phyloP scores from a whole-genome alignment of 345 rosid species.

The Moricandia arvensis region DNA sequence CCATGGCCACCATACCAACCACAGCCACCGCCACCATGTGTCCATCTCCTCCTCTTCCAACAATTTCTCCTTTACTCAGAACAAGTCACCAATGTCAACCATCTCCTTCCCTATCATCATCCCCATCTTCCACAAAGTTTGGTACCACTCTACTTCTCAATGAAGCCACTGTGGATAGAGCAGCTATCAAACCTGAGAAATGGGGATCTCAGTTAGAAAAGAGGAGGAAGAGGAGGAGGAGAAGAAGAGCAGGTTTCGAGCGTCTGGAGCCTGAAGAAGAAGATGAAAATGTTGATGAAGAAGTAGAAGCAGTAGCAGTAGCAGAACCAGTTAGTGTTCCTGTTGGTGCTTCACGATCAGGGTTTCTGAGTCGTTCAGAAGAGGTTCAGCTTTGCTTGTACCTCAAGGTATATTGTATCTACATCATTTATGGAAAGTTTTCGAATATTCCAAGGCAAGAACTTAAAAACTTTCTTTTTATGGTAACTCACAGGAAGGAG shows the following conservation, averaged over 20 bases:
- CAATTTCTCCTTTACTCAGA: constrained; percentile 36
- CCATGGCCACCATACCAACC: constrained; percentile 42
- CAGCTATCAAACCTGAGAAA: constrained; percentile 38
- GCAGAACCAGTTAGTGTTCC: background rate
- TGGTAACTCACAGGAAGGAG: constrained; percentile 44
- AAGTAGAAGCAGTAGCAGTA: constrained; percentile 17
- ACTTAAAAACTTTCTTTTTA: background rate
- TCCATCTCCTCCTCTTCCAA: constrained; percentile 45
- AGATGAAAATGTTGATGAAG: constrained; percentile 19
- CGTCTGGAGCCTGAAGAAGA: constrained; percentile 25
- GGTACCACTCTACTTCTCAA: constrained; percentile 12
- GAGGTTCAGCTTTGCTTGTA: constrained; percentile 52
- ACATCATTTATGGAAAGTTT: constrained; percentile 4
- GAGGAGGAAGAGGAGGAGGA: constrained; percentile 47
- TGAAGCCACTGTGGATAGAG: constrained; percentile 33
- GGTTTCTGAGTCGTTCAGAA: constrained; percentile 41
- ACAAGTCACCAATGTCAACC: constrained; percentile 37
- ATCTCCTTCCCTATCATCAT: constrained; percentile 37
- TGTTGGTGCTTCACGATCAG: constrained; percentile 35
- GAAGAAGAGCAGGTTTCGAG: constrained; percentile 37
- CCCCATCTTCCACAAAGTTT: constrained; percentile 31
- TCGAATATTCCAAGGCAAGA: background rate
- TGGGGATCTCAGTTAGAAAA: constrained; percentile 36
- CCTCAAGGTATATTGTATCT: constrained; percentile 40
- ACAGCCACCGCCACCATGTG: constrained; percentile 44